Base-by-base conservation (phyloP, 2,329 filamentous ascomycete species). In the Scedosporium aurantiacum region DNA sequence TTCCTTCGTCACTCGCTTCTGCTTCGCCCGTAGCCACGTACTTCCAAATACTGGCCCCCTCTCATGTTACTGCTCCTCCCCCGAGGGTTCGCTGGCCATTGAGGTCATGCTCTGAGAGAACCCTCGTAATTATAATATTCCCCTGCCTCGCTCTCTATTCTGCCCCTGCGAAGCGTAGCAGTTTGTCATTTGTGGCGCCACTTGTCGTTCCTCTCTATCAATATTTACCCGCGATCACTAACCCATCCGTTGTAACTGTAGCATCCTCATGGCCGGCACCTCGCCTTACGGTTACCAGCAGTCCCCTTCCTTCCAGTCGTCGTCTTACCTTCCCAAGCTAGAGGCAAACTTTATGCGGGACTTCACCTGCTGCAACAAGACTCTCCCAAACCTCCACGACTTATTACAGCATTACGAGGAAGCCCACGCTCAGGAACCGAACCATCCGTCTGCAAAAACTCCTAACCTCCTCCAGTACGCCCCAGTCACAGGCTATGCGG, bases 271-370 rank as follows among this genome's bases (percentile, higher is more conserved):
- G 90, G 86, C 90, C 63, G 92, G 94, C 69, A 97, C 91, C 18
- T 97, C 94, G n/a, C 94, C 94, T 10, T 96, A 93, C 70, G 72
- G 70, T 57, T 86, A 82, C 62, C 84, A 92, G 68, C 88, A 92
- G 73, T 96, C 92, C n/a, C 91, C 94, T 0, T 97, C 93, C 1
- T 95, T 91, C 69, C 93, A 97, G 74, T 97, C 93, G 1, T 96
- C 92, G 5, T 97, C 94, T 27, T 97, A 97, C 72, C 83, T 97
- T 1, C 93, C 92, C 8, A 97, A 96, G 74, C 85, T 97, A 70
- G 94, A 99, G 75, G 93, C 93, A 64, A 94, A 93, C 70, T 99
- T 97, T 73, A 95, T 97, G 90, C 88, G 88, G 74, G 92, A 97
- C 76, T 97, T 97, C 75, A 88, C 88, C 60, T 99, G 94, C 77